Conservation (phyloP, 2,329 filamentous ascomycete genomes). For the Alternaria arbusti region DNA sequence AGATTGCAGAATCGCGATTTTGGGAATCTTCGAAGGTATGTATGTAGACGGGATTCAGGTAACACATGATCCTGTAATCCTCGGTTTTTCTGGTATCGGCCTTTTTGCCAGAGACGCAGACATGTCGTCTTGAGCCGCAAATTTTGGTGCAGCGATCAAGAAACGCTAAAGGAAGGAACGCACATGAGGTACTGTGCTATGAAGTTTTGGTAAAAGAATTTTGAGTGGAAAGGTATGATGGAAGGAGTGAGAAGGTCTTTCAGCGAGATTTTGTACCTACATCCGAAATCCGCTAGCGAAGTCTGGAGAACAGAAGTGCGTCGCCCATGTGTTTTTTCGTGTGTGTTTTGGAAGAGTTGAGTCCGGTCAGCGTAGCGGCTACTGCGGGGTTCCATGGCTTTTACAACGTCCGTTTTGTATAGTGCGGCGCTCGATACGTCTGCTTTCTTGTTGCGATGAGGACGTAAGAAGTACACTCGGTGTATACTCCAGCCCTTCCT, state of each 20-base stretch:
- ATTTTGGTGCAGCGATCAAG: neutral
- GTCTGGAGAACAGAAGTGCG: neutral
- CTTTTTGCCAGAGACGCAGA: neutral
- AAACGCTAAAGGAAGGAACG: neutral
- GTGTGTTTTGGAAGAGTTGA: neutral
- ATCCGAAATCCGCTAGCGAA: neutral
- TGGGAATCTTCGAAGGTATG: neutral
- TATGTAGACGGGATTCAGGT: neutral
- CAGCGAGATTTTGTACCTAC: neutral
- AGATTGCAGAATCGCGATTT: neutral
- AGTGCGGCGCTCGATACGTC: neutral
- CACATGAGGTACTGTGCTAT: neutral
- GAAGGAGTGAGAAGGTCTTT: neutral
- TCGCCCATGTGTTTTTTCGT: rapidly evolving
- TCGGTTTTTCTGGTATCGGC: no score
- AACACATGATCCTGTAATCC: no score
- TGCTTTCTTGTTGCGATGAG: neutral
- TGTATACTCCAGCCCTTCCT: neutral
- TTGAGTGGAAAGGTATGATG: neutral
- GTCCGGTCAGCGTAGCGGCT: no score
- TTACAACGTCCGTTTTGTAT: neutral
- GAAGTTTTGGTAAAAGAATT: neutral
- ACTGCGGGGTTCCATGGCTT: neutral
- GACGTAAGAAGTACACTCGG: neutral
- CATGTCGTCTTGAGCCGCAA: neutral